Conservation (phyloP, 2,329 filamentous ascomycete genomes). For the Zymoseptoria pseudotritici region DNA sequence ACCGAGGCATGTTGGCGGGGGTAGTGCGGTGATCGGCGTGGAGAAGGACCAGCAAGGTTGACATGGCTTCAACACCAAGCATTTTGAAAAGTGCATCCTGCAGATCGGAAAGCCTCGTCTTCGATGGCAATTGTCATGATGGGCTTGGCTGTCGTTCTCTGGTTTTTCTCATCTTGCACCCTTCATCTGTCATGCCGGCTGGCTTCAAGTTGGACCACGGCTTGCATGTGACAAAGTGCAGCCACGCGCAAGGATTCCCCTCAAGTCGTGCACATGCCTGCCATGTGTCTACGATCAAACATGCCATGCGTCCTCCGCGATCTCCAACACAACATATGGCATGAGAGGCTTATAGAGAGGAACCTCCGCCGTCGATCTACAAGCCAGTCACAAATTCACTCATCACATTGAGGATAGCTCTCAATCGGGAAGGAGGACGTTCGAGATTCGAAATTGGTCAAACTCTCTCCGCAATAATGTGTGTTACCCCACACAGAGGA, state of each 20-base stretch:
- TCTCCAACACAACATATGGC: background rate
- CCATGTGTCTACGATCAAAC: background rate
- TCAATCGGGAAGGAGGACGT: background rate
- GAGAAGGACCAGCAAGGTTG: background rate
- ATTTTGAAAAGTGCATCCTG: background rate
- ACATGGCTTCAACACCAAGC: background rate
- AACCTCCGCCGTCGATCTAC: background rate
- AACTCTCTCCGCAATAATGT: background rate
- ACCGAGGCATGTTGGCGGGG: background rate
- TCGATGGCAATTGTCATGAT: background rate
- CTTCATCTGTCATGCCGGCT: background rate
- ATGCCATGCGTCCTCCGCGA: background rate
- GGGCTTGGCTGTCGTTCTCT: background rate
- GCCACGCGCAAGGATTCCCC: background rate
- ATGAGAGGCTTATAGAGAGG: too few relatives aligned
- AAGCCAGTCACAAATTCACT: background rate
- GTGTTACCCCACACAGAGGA: background rate
- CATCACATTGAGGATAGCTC: background rate
- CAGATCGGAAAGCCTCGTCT: background rate
- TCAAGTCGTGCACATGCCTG: background rate
- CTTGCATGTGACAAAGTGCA: background rate
- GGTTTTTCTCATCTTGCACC: background rate
- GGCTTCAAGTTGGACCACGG: background rate
- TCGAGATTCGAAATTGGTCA: background rate
- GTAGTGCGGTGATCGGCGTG: background rate